Conservation (phyloP, 306 rosid species). For the Fragaria iinumae region DNA sequence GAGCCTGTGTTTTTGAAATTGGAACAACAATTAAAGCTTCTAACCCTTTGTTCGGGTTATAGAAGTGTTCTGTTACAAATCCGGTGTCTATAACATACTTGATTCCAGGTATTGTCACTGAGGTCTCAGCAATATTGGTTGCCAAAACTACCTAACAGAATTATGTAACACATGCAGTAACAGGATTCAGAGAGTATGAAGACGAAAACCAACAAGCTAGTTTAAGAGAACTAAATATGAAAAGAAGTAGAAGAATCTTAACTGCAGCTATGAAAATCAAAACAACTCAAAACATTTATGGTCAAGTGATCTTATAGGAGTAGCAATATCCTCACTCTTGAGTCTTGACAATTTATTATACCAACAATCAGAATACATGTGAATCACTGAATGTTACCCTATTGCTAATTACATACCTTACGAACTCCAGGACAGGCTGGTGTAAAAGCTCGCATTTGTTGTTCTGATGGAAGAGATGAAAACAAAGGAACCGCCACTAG, state of each 20-base stretch:
- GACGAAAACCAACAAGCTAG: not conserved
- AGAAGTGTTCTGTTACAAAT: conserved; percentile 76
- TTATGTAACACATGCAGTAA: not conserved
- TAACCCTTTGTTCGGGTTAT: conserved; percentile 63
- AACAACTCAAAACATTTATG: not conserved
- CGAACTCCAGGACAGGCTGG: conserved; percentile 79
- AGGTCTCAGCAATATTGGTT: conserved; percentile 92
- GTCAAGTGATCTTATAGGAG: not conserved
- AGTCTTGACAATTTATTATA: not conserved
- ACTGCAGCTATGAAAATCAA: not conserved
- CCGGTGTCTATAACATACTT: conserved; percentile 89
- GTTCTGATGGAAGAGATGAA: conserved; percentile 91
- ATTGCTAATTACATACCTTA: conserved; percentile 47
- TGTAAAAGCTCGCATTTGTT: conserved; percentile 70
- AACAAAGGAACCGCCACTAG: conserved; percentile 46
- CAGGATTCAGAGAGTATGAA: not conserved
- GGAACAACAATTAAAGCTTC: conserved; percentile 78
- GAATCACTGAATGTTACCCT: not conserved
- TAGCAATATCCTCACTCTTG: not conserved
- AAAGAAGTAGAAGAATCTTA: not conserved
- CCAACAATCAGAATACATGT: not conserved
- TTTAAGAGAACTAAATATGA: not conserved
- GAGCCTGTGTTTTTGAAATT: conserved; percentile 86
- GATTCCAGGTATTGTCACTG: conserved; percentile 90
- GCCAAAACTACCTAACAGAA: conserved; percentile 68